Evolutionary conservation across 345 rosid species (phyloP).

Genomic region (Populus tremula): DNA sequence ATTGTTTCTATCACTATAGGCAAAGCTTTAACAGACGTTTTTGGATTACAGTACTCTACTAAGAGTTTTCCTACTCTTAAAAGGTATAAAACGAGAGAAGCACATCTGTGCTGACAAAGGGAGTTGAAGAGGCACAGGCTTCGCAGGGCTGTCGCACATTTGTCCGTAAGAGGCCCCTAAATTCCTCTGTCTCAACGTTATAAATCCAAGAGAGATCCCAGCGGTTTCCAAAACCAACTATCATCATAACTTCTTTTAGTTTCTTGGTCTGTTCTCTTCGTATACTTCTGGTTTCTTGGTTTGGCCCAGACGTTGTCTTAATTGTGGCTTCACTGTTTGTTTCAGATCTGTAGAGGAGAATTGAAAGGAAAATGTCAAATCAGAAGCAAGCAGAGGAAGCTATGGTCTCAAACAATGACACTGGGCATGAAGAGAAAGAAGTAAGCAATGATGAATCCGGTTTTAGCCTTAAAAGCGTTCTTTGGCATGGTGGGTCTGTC

Average conservation of each 20-base stretch:
- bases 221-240: not conserved
- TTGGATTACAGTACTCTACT: not conserved
- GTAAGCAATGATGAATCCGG: slow-evolving; percentile 30
- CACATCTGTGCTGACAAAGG: slow-evolving; percentile 6
- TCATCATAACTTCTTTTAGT: not conserved
- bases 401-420: not conserved
- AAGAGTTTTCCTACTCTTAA: slow-evolving; percentile 9
- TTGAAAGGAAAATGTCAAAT: slow-evolving; percentile 30
- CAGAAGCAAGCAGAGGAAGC: slow-evolving; percentile 33
- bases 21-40: slow-evolving; percentile 22
- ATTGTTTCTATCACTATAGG: not conserved
- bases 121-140: slow-evolving; percentile 19
- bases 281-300: slow-evolving; percentile 18
- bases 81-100: slow-evolving; percentile 19
- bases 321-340: not conserved
- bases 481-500: slow-evolving; percentile 87
- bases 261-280: not conserved
- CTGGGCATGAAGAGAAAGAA: slow-evolving; percentile 17
- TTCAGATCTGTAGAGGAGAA: slow-evolving; percentile 24
- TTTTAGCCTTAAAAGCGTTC: slow-evolving; percentile 46
- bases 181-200: not conserved
- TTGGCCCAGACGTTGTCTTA: slow-evolving; percentile 14
- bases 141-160: slow-evolving; percentile 20
- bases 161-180: slow-evolving; percentile 18
- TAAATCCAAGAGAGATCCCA: not conserved